These are phyloP conservation scores for Fraxinus pennsylvanica DNA, from an alignment of 257 asterid species.

Conservation along the genomic window DNA sequence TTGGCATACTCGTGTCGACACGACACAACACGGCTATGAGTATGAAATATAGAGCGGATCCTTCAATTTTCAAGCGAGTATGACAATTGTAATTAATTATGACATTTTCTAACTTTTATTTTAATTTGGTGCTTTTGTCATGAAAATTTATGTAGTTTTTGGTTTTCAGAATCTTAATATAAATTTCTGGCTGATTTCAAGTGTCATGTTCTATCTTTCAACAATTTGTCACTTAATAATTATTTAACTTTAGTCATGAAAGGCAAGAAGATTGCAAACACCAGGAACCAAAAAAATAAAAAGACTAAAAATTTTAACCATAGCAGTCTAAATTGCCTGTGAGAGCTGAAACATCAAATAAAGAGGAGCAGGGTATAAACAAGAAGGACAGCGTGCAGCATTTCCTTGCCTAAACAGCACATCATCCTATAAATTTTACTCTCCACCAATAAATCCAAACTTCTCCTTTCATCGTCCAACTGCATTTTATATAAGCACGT, in stretches of 20 bases:
- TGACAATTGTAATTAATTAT: no score
- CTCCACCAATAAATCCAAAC: background rate
- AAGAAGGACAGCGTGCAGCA: slow-evolving; percentile 6
- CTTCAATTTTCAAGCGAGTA: no score
- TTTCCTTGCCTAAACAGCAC: background rate
- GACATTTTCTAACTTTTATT: no score
- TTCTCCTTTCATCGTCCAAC: background rate
- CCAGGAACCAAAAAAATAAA: background rate
- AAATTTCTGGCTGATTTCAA: no score
- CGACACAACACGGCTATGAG: no score
- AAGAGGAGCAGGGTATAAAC: background rate
- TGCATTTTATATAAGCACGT: background rate
- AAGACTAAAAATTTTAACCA: background rate
- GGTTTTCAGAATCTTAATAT: no score
- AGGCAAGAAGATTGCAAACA: background rate
- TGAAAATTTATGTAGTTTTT: no score
- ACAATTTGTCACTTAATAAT: no score
- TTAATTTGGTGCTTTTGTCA: no score
- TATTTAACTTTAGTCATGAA: background rate
- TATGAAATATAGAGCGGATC: no score
- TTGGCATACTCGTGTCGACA: no score
- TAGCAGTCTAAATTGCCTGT: slow-evolving; percentile 7
- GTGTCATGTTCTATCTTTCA: no score
- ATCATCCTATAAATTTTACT: slow-evolving; percentile 6
- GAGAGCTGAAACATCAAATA: background rate